Percentiles rank a stretch among this genome's conserved stretches.
Evolutionary conservation across 306 rosid genomes (phyloP).

Genomic region (Hippophae rhamnoides): DNA sequence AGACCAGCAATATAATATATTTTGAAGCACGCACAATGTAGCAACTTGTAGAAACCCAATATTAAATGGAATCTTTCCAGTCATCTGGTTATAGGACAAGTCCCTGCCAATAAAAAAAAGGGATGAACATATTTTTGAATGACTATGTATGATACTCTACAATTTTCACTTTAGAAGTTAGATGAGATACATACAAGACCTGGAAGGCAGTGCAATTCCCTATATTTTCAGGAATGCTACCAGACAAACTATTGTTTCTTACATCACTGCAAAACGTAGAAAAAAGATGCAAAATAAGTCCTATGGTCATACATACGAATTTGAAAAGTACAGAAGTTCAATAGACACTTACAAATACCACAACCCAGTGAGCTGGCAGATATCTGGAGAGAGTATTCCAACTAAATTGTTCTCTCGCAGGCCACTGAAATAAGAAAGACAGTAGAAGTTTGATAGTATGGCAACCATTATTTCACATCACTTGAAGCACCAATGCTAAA

Average conservation of each 20-base stretch:
- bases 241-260: slow-evolving; percentile 85
- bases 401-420: slow-evolving; percentile 85
- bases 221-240: slow-evolving; percentile 72
- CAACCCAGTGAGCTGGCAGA: slow-evolving; percentile 88
- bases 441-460: neutral
- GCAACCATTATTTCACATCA: neutral
- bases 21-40: slow-evolving; percentile 47
- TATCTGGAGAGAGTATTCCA: slow-evolving; percentile 82
- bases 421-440: slow-evolving; percentile 38
- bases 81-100: slow-evolving; percentile 65
- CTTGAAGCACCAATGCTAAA: neutral
- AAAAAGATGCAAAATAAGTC: neutral
- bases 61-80: slow-evolving; percentile 79
- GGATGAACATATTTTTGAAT: neutral
- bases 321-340: neutral
- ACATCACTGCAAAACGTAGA: slow-evolving; percentile 59
- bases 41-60: slow-evolving; percentile 91
- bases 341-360: slow-evolving; percentile 89
- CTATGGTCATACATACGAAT: neutral
- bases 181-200: slow-evolving; percentile 75
- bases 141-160: neutral
- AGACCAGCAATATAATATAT: neutral
- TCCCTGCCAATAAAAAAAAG: slow-evolving; percentile 37
- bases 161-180: slow-evolving; percentile 12
- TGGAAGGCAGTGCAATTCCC: slow-evolving; percentile 97